Evolutionary conservation across 805 yeast genomes (phyloP).

Genomic region (Zygotorulaspora danielsina): DNA sequence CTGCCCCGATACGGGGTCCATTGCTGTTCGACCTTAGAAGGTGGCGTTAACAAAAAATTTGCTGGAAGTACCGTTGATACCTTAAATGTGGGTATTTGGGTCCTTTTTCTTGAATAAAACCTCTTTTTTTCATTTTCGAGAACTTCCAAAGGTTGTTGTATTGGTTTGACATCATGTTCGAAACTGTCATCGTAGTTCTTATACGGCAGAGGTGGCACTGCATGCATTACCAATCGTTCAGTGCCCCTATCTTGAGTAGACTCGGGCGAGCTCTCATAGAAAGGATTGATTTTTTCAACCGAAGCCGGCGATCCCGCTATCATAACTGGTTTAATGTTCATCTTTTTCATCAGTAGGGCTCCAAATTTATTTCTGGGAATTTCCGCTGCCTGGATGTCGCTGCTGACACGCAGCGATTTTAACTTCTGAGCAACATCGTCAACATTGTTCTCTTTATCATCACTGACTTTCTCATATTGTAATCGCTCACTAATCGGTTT

Average conservation of each 20-base stretch:
- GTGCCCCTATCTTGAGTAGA: slow-evolving; percentile 2
- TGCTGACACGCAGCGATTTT: slow-evolving; percentile 8
- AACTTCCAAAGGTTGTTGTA: slow-evolving; percentile 4
- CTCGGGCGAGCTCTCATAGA: slow-evolving; percentile 13
- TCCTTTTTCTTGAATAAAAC: slow-evolving; percentile 12
- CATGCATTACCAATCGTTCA: slow-evolving; percentile 17
- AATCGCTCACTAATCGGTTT: slow-evolving; percentile 18
- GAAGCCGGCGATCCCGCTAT: slow-evolving; percentile 34
- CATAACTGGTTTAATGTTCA: slow-evolving; percentile 40
- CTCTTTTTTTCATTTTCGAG: slow-evolving; percentile 15
- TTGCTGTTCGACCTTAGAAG: slow-evolving; percentile 5
- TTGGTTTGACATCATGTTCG: slow-evolving; percentile 4
- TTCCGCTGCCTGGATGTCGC: slow-evolving; percentile 7
- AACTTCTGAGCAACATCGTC: slow-evolving; percentile 8
- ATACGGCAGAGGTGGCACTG: slow-evolving; percentile 21
- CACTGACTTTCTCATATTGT: slow-evolving; percentile 3
- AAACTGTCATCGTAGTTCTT: slow-evolving; percentile 6
- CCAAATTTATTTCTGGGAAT: slow-evolving; percentile 31
- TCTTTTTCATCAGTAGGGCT: slow-evolving; percentile 38
- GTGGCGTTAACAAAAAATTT: slow-evolving; percentile 3
- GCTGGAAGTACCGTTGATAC: slow-evolving; percentile 3
- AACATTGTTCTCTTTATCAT: slow-evolving; percentile 3
- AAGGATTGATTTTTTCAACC: slow-evolving; percentile 21
- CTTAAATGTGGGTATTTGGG: slow-evolving; percentile 16
- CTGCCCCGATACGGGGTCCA: slow-evolving; percentile 16